A percentile compares a stretch with the other conserved stretches of the same genome.
Evolutionary conservation across 805 yeast species (phyloP).

Genomic region (Brettanomyces nanus): DNA sequence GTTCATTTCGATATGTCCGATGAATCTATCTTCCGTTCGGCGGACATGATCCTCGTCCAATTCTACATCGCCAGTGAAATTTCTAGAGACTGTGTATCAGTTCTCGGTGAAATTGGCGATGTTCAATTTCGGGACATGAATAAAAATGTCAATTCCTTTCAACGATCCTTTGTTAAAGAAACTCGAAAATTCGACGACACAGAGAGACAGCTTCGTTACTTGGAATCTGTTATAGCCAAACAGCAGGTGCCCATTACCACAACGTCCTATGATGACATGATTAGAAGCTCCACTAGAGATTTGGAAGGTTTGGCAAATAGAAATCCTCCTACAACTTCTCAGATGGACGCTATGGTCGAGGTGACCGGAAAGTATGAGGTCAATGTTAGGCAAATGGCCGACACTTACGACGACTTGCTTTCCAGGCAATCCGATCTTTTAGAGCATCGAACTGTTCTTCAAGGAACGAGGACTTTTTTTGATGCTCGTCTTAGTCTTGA

Average conservation of each 20-base stretch:
- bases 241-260: constrained; percentile 32
- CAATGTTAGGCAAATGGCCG: constrained; percentile 62
- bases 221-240: constrained; percentile 41
- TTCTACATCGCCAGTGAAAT: constrained; percentile 86
- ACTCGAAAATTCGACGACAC: constrained; percentile 75
- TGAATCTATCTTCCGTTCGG: constrained; percentile 44
- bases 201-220: constrained; percentile 71
- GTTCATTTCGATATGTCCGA: neutral
- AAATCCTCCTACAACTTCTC: constrained; percentile 52
- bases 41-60: constrained; percentile 94
- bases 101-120: constrained; percentile 78
- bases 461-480: constrained; percentile 28
- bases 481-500: constrained; percentile 26
- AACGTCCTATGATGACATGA: constrained; percentile 20
- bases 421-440: constrained; percentile 48
- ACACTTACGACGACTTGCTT: constrained; percentile 55
- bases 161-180: constrained; percentile 84
- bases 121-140: constrained; percentile 89
- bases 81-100: constrained; percentile 76
- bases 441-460: constrained; percentile 59
- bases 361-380: constrained; percentile 59
- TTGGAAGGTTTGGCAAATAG: constrained; percentile 11
- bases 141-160: constrained; percentile 71
- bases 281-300: constrained; percentile 13
- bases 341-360: constrained; percentile 62